Percentiles rank a stretch among this genome's conserved stretches.
phyloP scores from a whole-genome alignment of 371 early-diverging fungal species.

The Syncephalastrum racemosum region DNA sequence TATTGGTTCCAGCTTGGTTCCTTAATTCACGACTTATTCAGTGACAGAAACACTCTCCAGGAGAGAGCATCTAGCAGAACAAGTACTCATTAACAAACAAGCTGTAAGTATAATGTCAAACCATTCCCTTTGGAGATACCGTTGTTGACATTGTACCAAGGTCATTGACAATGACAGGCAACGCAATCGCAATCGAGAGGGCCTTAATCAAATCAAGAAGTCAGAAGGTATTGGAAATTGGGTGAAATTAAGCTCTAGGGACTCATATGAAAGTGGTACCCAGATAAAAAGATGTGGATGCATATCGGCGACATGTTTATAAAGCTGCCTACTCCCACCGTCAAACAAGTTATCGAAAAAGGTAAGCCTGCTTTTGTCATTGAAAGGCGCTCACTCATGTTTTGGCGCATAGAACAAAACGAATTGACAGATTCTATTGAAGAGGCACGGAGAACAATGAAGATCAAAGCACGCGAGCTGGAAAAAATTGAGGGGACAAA shows the following conservation, averaged over 20 bases:
- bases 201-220: conserved; percentile 49
- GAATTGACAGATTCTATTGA: conserved; percentile 44
- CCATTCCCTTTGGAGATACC: background rate
- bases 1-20: no score
- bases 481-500: conserved; percentile 50
- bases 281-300: conserved; percentile 65
- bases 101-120: conserved; percentile 36
- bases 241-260: background rate
- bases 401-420: conserved; percentile 39
- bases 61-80: conserved; percentile 59
- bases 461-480: conserved; percentile 42
- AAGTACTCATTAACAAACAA: conserved; percentile 60
- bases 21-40: no score
- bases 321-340: conserved; percentile 43
- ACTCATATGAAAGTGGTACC: background rate
- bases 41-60: no score
- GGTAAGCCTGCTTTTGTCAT: conserved; percentile 24
- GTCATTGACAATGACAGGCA: conserved; percentile 61
- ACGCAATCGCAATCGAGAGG: conserved; percentile 63
- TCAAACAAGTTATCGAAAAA: conserved; percentile 41
- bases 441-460: conserved; percentile 40
- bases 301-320: conserved; percentile 68
- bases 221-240: conserved; percentile 5
- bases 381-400: background rate
- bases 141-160: conserved; percentile 23